Evolutionary conservation across 2,329 filamentous ascomycete species (phyloP).

Genomic region (Claviceps arundinis): DNA sequence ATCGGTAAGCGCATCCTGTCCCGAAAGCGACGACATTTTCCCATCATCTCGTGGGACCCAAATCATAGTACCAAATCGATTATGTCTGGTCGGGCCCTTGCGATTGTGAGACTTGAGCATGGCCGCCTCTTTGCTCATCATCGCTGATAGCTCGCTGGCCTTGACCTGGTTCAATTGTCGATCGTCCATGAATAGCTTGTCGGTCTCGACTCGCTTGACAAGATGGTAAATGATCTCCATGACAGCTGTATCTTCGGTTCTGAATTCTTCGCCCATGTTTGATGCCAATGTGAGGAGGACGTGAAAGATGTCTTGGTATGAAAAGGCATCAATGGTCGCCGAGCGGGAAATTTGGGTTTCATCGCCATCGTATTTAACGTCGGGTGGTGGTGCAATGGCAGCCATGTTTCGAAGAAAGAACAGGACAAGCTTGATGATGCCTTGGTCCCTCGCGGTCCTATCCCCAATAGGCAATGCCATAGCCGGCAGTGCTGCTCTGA

Average conservation of each 20-base stretch:
- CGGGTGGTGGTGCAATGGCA: conserved; percentile 64
- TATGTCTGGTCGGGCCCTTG: conserved; percentile 74
- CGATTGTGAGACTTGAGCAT: conserved; percentile 67
- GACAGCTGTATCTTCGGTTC: conserved; percentile 73
- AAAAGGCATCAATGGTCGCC: conserved; percentile 75
- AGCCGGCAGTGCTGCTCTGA: conserved; percentile 70
- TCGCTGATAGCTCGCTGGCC: conserved; percentile 55
- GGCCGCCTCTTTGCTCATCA: conserved; percentile 74
- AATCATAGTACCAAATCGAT: conserved; percentile 91
- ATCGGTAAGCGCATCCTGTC: conserved; percentile 71
- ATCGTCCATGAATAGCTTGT: conserved; percentile 76
- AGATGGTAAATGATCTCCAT: conserved; percentile 89
- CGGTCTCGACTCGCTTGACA: conserved; percentile 74
- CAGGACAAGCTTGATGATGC: conserved; percentile 79
- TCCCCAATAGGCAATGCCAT: conserved; percentile 71
- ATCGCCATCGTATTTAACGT: conserved; percentile 68
- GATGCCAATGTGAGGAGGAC: conserved; percentile 77
- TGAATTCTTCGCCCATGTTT: conserved; percentile 88
- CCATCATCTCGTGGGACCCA: conserved; percentile 84
- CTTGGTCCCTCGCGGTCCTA: conserved; percentile 67
- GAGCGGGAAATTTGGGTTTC: conserved; percentile 82
- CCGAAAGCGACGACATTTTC: conserved; percentile 75
- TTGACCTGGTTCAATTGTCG: conserved; percentile 55
- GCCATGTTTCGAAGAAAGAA: conserved; percentile 84
- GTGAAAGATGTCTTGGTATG: conserved; percentile 80